Base-by-base conservation (phyloP, 768 basidiomycete species). In the Mycena crocata region DNA sequence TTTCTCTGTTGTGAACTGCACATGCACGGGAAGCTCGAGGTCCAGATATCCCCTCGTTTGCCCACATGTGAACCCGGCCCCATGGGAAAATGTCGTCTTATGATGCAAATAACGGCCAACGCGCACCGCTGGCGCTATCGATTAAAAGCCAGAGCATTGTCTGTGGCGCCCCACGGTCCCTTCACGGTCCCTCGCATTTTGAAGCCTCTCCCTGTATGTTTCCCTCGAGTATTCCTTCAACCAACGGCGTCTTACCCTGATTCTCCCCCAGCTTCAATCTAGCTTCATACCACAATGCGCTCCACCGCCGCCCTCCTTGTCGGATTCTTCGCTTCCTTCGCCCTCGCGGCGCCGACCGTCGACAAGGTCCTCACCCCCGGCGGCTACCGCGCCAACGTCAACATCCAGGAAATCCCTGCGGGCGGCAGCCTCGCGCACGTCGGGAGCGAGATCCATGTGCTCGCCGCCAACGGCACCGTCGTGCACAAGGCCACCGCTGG, bases 371-470 rank as follows among this genome's bases (percentile, higher is more conserved):
- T 67, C 28, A 28, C 39, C 21, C 66, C 66, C 21, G 66, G 59
- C 35, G 59, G 66, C 39, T 51, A 30, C 54, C 65, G 59, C 49
- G 35, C 24, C 28, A 32, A 24, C 46, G 13, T 55, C 24, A 45
- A 45, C 37, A 35, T 64, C 26, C 59, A 68, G 57, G 50, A 57
- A 26, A 59, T 71, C 60, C 70, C 70, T 17, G 59, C 54, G 0
- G 70, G 60, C 13, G 67, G 56, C 46, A 48, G 30, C 55, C 32
- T 64, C 51, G 57, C 59, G 23, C 67, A 59, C 56, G 63, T 71
- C 35, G 60, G 60, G 1, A 7, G 19, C 44, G 50, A 65, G 21
- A 23, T 71, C 8, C 70, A 68, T 34, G 49, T 71, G 21, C 23
- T 71, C 44, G 54, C 54, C 35, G 40, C 64, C 35, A 40, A 55